phyloP scores from a whole-genome alignment of 176 grass and related monocot species.

The Saccharum officinarum region DNA sequence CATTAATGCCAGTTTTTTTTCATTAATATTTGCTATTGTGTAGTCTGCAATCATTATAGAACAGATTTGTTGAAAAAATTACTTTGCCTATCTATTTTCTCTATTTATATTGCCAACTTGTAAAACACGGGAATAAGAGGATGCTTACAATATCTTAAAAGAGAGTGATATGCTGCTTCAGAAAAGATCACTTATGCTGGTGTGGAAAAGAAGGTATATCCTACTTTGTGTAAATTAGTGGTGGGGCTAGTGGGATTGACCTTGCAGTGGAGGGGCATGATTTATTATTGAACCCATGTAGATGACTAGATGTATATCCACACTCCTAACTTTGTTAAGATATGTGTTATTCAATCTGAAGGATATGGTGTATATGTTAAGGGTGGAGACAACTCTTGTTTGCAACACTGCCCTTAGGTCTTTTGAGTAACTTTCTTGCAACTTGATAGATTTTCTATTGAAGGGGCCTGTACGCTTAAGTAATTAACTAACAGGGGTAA shows the following conservation, averaged over 20 bases:
- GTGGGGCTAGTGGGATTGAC: conserved; percentile 63
- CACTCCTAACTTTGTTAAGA: conserved; percentile 44
- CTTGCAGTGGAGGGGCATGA: conserved; percentile 62
- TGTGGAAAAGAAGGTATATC: conserved; percentile 54
- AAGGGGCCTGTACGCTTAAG: not conserved
- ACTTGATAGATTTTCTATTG: conserved; percentile 18
- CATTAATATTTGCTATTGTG: conserved; percentile 24
- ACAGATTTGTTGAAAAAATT: conserved; percentile 1
- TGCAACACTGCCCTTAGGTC: conserved; percentile 14
- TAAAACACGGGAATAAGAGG: conserved; percentile 55
- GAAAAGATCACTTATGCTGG: conserved; percentile 29
- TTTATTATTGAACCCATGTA: conserved; percentile 59
- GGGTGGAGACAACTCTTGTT: conserved; percentile 25
- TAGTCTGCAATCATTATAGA: conserved; percentile 14
- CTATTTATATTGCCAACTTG: conserved; percentile 12
- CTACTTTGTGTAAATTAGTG: conserved; percentile 63
- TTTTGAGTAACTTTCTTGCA: conserved; percentile 22
- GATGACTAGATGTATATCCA: conserved; percentile 39
- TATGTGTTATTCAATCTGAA: conserved; percentile 49
- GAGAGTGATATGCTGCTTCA: conserved; percentile 55
- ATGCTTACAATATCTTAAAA: conserved; percentile 60
- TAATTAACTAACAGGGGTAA: not conserved
- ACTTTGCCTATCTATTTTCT: conserved; percentile 17
- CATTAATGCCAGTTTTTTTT: not conserved
- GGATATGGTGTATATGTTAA: conserved; percentile 61